Evolutionary conservation across 1,139 yeast genomes (phyloP), one percentile per base, ranked within the genome.

Genomic region (Candida smagusa): DNA sequence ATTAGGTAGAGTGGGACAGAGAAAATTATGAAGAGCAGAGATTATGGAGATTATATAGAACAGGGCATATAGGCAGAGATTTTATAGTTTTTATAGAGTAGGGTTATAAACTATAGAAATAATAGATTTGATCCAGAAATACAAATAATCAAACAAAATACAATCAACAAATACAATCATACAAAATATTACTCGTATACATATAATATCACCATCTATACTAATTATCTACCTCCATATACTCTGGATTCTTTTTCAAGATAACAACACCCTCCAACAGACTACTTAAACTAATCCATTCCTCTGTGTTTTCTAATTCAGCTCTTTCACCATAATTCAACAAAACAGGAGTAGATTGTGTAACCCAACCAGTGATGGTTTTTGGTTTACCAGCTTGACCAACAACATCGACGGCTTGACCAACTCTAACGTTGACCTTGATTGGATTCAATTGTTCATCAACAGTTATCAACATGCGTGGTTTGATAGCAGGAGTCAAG

Each of bases 371-470:
- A 4, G 98, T 94, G 36, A 94, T 94, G 21, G 97, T 90, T 70
- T 92, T 92, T 30, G 98, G 98, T 54, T 88, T 88, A 68, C 99
- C 98, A 0, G 97, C 98, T 63, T 90, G 97, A 27, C 98, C 98
- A 44, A 94, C 97, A 32, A 90, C 88, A 60, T 94, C 98, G 33
- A 94, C 98, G 4, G 98, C 97, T 68, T 92, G 97, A 48, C 98
- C 98, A 28, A 94, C 97, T 57, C 98, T 80, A 7, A 92, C 98
- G 52, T 89, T 92, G 9, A 92, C 97, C 70, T 92, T 92, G 48
- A 92, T 68, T 25, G 97, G 97, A 43, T 72, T 71, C 58, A 92
- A 77, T 22, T 84, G 79, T 59, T 90, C 97, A 59, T 90, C 96
- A 35, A 94, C 85, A 0, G 98, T 90, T 30, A 94, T 75, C 52